A percentile compares a stretch with the other conserved stretches of the same genome.
Conservation (phyloP, 2,329 filamentous ascomycete genomes). For the Microascus cirrosus region DNA sequence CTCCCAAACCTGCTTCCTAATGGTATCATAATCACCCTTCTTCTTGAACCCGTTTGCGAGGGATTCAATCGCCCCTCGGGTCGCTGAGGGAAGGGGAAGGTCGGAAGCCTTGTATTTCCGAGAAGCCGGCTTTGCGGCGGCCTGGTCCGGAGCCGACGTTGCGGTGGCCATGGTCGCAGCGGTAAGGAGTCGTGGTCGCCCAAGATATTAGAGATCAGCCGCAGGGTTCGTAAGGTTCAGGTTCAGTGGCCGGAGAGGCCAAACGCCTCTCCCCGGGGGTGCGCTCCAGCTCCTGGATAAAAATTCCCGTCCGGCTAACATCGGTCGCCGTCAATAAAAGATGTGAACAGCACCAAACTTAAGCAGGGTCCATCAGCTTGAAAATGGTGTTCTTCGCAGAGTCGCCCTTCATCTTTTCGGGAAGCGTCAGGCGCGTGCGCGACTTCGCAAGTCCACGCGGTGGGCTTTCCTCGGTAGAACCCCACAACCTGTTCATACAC, state of each 20-base stretch:
- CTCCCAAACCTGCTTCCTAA: slow-evolving; percentile 67
- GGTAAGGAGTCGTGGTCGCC: neutral
- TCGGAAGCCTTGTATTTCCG: slow-evolving; percentile 62
- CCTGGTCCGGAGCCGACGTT: neutral
- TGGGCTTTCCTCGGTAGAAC: slow-evolving; percentile 2
- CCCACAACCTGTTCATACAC: neutral
- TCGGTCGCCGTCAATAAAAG: neutral
- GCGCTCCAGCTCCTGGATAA: neutral
- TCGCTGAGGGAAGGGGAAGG: slow-evolving; percentile 61
- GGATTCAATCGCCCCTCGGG: slow-evolving; percentile 60
- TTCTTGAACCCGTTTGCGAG: slow-evolving; percentile 78
- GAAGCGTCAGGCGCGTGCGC: neutral
- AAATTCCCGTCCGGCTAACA: neutral
- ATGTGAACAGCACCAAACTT: neutral
- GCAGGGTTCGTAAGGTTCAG: neutral
- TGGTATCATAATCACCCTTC: slow-evolving; percentile 69
- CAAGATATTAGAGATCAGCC: neutral
- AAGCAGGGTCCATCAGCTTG: neutral
- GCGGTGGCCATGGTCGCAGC: neutral
- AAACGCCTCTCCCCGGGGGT: neutral
- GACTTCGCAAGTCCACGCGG: neutral
- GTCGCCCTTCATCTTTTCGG: neutral
- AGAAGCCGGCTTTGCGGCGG: neutral
- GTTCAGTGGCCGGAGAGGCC: neutral
- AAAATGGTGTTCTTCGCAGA: neutral